These are phyloP conservation scores for Phytophthora brassicae DNA, from an alignment of 352 stramenopile genomes.

Conservation along the genomic window DNA sequence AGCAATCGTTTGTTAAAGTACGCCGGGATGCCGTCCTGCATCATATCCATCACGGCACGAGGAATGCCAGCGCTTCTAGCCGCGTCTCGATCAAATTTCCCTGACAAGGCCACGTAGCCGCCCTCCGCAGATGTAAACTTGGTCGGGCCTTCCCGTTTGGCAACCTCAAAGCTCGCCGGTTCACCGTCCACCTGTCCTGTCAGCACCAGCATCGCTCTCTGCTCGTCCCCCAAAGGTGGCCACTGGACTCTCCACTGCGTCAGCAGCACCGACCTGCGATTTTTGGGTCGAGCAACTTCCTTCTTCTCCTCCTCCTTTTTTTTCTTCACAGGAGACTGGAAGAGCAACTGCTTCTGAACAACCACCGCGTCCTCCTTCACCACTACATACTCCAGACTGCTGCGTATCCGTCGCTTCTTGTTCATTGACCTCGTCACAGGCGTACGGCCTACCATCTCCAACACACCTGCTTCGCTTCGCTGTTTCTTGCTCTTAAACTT, in stretches of 20 bases:
- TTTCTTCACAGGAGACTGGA: constrained; percentile 12
- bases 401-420: constrained; percentile 30
- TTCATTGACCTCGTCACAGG: constrained; percentile 28
- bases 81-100: constrained; percentile 40
- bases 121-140: constrained; percentile 48
- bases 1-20: constrained; percentile 41
- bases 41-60: constrained; percentile 41
- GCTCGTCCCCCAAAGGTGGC: constrained; percentile 18
- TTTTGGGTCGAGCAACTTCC: background rate
- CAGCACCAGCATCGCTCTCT: constrained; percentile 37
- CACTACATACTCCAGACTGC: constrained; percentile 25
- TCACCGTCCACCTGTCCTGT: constrained; percentile 34
- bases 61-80: constrained; percentile 40
- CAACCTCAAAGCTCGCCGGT: constrained; percentile 35
- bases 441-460: constrained; percentile 22
- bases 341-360: constrained; percentile 46
- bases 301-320: constrained; percentile 13
- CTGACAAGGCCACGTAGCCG: constrained; percentile 46
- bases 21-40: constrained; percentile 56
- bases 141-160: constrained; percentile 36
- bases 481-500: constrained; percentile 10
- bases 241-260: constrained; percentile 36
- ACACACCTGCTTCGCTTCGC: constrained; percentile 20
- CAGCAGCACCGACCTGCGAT: constrained; percentile 22
- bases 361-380: constrained; percentile 30